These are phyloP conservation scores for Arthroderma uncinatum DNA, from an alignment of 2,329 filamentous ascomycete species.

Conservation along the genomic window DNA sequence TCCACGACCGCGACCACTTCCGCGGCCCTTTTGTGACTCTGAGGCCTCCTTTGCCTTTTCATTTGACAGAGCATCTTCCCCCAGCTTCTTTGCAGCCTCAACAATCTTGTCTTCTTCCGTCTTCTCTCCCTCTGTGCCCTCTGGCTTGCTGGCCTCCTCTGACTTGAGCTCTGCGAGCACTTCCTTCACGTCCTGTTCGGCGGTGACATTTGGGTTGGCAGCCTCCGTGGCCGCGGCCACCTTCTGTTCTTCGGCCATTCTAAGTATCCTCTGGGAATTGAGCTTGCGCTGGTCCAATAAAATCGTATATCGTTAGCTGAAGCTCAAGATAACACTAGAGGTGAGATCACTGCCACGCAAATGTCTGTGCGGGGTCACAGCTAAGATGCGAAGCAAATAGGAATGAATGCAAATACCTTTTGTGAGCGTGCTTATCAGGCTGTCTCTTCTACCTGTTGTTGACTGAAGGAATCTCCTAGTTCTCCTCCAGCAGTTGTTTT, in stretches of 20 bases:
- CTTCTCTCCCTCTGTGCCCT: slow-evolving; percentile 27
- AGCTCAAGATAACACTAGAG: background rate
- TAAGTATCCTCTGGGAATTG: background rate
- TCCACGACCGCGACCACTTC: slow-evolving; percentile 18
- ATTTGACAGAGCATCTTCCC: slow-evolving; percentile 15
- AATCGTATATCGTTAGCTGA: background rate
- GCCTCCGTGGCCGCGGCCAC: slow-evolving; percentile 16
- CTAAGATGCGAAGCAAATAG: background rate
- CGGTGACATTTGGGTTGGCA: slow-evolving; percentile 29
- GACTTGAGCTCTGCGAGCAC: slow-evolving; percentile 37
- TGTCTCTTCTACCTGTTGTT: background rate
- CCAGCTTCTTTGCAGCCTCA: slow-evolving; percentile 14
- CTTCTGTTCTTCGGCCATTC: slow-evolving; percentile 32
- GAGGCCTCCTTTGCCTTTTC: slow-evolving; percentile 13
- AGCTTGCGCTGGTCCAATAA: background rate
- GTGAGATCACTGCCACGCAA: background rate
- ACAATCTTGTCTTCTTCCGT: slow-evolving; percentile 23
- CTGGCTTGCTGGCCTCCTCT: slow-evolving; percentile 22
- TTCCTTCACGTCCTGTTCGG: slow-evolving; percentile 38
- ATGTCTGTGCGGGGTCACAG: background rate
- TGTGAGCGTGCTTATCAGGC: background rate
- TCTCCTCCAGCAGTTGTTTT: background rate
- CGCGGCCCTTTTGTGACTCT: slow-evolving; percentile 21
- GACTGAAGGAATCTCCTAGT: background rate
- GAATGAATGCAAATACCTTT: background rate